Evolutionary conservation across 139 green algal genomes (phyloP).

Genomic region (Chlamydomonas sp.): DNA sequence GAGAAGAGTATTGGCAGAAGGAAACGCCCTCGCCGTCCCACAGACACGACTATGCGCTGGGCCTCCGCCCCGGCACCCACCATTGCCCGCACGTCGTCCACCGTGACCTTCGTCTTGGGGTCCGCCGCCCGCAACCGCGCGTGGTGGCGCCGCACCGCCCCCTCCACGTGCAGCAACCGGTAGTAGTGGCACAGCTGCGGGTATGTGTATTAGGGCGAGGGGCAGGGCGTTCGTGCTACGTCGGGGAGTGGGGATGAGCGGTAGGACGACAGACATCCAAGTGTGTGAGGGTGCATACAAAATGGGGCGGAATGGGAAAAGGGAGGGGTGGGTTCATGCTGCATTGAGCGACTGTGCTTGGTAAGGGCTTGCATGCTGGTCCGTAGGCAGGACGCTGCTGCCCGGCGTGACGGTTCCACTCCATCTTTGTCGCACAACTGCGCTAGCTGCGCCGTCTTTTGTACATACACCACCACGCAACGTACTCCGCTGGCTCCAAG

Average conservation of each 20-base stretch:
- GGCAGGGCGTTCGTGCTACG: background rate
- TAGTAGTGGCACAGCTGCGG: constrained; percentile 62
- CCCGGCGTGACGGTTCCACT: too few relatives aligned
- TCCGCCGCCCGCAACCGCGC: constrained; percentile 40
- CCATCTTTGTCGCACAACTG: too few relatives aligned
- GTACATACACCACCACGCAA: too few relatives aligned
- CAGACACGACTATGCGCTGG: background rate
- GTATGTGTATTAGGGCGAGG: background rate
- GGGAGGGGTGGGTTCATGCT: too few relatives aligned
- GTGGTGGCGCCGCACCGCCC: constrained; percentile 40
- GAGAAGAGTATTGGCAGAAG: background rate
- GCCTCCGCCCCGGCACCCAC: constrained; percentile 5
- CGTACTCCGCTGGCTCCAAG: too few relatives aligned
- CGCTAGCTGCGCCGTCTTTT: too few relatives aligned
- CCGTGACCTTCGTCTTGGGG: constrained; percentile 4
- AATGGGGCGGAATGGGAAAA: too few relatives aligned
- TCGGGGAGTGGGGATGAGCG: background rate
- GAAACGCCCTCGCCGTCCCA: background rate
- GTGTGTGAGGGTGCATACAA: too few relatives aligned
- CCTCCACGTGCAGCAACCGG: constrained; percentile 69
- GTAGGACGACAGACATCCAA: background rate
- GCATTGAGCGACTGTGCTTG: too few relatives aligned
- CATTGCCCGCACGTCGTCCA: constrained; percentile 20
- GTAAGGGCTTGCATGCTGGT: too few relatives aligned
- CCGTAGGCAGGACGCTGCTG: too few relatives aligned